Evolutionary conservation across 2,329 filamentous ascomycete species (phyloP).

Genomic region (Aspergillus pseudotamarii): DNA sequence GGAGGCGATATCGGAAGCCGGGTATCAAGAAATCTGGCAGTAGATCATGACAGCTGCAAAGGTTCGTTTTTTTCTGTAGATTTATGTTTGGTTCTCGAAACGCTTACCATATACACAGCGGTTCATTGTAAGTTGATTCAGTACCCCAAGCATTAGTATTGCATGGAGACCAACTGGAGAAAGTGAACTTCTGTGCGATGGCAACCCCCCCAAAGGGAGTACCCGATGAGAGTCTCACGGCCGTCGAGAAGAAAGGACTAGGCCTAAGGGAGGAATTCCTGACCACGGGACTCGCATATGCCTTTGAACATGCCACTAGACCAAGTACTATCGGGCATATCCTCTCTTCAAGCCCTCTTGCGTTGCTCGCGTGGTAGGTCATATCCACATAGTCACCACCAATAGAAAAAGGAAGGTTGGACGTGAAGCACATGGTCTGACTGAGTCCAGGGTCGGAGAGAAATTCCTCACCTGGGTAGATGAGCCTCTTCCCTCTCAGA

Average conservation of each 20-base stretch:
- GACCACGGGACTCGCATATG: slow-evolving; percentile 27
- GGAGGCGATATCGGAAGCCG: slow-evolving; percentile 37
- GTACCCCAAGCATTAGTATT: too few species aligned
- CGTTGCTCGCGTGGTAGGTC: slow-evolving; percentile 35
- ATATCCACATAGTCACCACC: not conserved
- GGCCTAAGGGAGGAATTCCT: slow-evolving; percentile 24
- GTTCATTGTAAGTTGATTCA: slow-evolving; percentile 27
- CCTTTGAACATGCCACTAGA: slow-evolving; percentile 33
- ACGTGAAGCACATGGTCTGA: not conserved
- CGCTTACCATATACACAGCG: slow-evolving; percentile 20
- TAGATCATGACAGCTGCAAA: slow-evolving; percentile 34
- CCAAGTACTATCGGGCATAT: slow-evolving; percentile 39
- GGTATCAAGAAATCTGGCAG: slow-evolving; percentile 26
- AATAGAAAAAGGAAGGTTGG: not conserved
- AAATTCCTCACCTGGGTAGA: slow-evolving; percentile 44
- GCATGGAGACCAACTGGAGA: slow-evolving; percentile 10
- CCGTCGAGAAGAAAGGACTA: slow-evolving; percentile 34
- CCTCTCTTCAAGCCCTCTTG: slow-evolving; percentile 34
- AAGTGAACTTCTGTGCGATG: slow-evolving; percentile 35
- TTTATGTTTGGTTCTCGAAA: not conserved
- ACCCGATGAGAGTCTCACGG: slow-evolving; percentile 24
- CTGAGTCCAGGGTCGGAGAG: slow-evolving; percentile 40
- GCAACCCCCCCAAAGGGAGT: slow-evolving; percentile 23
- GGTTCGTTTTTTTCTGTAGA: slow-evolving; percentile 7
- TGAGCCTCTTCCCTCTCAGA: slow-evolving; percentile 30